Percentiles rank a stretch among this genome's conserved stretches.
Conservation (phyloP, 805 yeast species). For the Trichomonascus vanleenenianus region DNA sequence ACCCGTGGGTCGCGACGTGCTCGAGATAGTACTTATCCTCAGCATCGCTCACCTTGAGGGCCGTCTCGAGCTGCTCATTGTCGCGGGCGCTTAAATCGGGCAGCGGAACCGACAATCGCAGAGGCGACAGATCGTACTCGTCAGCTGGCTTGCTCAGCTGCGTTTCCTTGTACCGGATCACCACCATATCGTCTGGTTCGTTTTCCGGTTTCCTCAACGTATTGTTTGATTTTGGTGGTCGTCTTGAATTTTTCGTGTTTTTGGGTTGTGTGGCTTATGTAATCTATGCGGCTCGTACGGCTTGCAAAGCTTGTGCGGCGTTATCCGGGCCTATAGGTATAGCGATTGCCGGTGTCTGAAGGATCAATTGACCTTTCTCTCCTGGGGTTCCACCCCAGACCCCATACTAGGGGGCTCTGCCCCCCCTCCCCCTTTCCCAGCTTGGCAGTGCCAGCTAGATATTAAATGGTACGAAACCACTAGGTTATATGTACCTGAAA, state of each 20-base stretch:
- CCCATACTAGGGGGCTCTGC: too few relatives aligned
- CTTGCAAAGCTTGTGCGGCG: background rate
- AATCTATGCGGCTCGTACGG: background rate
- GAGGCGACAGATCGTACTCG: conserved; percentile 5
- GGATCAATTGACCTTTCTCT: too few relatives aligned
- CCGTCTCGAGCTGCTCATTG: background rate
- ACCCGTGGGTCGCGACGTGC: conserved; percentile 14
- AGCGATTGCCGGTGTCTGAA: too few relatives aligned
- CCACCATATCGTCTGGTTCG: background rate
- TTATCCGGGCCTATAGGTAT: too few relatives aligned
- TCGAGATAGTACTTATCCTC: conserved; percentile 14
- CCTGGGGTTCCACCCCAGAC: too few relatives aligned
- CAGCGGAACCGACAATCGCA: conserved; percentile 9
- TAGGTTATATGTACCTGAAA: too few relatives aligned
- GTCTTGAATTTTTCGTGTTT: too few relatives aligned
- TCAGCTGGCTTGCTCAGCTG: conserved; percentile 6
- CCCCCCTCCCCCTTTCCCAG: too few relatives aligned
- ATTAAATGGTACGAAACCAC: too few relatives aligned
- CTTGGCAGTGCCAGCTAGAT: too few relatives aligned
- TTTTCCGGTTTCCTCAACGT: background rate
- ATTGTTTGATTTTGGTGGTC: background rate
- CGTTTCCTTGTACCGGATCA: conserved; percentile 17
- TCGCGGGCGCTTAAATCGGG: conserved; percentile 8
- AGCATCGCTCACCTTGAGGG: conserved; percentile 3
- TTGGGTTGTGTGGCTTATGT: background rate